A percentile compares a stretch with the other conserved stretches of the same genome.
Conservation (phyloP, 208 protist species). For the Crithidia sp. region DNA sequence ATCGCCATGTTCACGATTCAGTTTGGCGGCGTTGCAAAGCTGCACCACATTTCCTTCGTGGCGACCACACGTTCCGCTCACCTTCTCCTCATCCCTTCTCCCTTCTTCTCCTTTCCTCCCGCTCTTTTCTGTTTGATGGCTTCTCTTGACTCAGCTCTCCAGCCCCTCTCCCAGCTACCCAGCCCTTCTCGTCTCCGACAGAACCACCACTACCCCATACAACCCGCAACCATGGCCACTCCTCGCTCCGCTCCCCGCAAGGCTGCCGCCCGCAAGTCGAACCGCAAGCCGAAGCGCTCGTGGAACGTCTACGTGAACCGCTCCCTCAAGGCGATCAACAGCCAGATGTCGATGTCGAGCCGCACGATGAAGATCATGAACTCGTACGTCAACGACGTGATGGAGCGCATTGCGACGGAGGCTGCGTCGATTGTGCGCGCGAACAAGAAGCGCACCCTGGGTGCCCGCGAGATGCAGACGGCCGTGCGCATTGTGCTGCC, state of each 20-base stretch:
- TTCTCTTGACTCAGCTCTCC: neutral
- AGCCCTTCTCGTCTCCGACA: neutral
- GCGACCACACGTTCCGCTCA: too few species aligned
- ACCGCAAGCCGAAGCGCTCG: neutral
- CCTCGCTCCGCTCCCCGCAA: conserved; percentile 45
- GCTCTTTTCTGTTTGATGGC: neutral
- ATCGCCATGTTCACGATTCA: too few species aligned
- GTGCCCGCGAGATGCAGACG: conserved; percentile 94
- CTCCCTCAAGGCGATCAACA: conserved; percentile 96
- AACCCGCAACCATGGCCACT: conserved; percentile 56
- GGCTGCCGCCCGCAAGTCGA: neutral
- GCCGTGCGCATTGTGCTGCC: conserved; percentile 97
- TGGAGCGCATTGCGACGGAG: conserved; percentile 96
- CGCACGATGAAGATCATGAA: conserved; percentile 98
- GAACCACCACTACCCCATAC: conserved; percentile 14
- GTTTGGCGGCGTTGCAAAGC: too few species aligned
- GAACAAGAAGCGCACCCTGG: neutral
- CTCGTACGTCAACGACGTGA: conserved; percentile 98
- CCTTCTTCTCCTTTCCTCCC: neutral
- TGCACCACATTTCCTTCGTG: too few species aligned
- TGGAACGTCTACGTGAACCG: conserved; percentile 58
- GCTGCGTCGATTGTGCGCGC: neutral
- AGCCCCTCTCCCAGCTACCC: neutral
- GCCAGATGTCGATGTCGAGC: conserved; percentile 94
- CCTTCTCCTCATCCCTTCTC: neutral